Conservation (phyloP, 371 early-diverging fungal species). For the Mucor velutinosus region DNA sequence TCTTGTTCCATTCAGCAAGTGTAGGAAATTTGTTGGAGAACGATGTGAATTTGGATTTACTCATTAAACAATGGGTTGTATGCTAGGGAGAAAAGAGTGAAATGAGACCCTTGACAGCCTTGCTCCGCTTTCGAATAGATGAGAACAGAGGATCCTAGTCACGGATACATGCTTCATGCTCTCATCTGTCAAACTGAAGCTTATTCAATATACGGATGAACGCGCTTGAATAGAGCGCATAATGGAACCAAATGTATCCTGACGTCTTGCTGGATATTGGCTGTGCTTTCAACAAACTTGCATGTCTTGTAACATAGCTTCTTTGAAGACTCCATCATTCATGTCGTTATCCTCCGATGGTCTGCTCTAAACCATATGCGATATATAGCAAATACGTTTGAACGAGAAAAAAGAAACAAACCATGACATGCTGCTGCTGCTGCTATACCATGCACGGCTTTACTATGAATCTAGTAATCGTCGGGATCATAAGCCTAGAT, state of each 20-base stretch:
- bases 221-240: no score
- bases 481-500: background rate
- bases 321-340: no score
- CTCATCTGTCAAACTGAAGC: no score
- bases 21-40: conserved; percentile 11
- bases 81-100: background rate
- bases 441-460: background rate
- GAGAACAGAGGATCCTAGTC: background rate
- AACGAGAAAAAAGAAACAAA: no score
- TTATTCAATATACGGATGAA: background rate
- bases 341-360: no score
- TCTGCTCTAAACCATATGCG: no score
- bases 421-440: no score
- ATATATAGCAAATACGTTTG: no score
- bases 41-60: background rate
- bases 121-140: background rate
- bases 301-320: no score
- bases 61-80: background rate
- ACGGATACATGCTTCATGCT: background rate
- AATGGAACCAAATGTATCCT: no score
- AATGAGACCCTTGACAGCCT: background rate
- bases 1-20: conserved; percentile 15
- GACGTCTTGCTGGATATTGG: no score
- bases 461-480: background rate
- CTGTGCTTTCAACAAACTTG: no score